Percentiles rank a stretch among this genome's conserved stretches.
Evolutionary conservation across 805 yeast genomes (phyloP).

Genomic region (Yamadazyma sp.): DNA sequence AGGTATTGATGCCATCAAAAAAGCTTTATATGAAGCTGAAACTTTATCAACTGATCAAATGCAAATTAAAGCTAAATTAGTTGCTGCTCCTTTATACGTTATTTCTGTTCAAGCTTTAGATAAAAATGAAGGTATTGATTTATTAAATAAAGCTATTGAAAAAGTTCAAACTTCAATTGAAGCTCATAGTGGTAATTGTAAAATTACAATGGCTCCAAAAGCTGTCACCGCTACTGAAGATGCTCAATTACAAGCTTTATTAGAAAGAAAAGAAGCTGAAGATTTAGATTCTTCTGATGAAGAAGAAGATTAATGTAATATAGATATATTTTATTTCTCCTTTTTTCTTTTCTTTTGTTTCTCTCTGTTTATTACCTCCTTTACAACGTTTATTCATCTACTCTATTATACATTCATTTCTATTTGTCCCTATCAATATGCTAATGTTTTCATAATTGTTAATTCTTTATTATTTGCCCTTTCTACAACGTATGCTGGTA

Average conservation of each 20-base stretch:
- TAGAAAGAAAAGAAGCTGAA: conserved; percentile 90
- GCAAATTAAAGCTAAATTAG: conserved; percentile 90
- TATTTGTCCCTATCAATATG: conserved; percentile 11
- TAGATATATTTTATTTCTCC: conserved; percentile 2
- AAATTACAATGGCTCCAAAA: conserved; percentile 96
- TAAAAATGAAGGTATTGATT: conserved; percentile 81
- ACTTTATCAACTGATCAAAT: conserved; percentile 74
- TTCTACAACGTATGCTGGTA: conserved; percentile 37
- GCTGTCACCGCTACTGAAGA: conserved; percentile 98
- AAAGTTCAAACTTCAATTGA: conserved; percentile 69
- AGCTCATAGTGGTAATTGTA: conserved; percentile 78
- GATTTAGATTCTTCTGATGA: conserved; percentile 82
- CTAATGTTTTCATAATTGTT: conserved; percentile 26
- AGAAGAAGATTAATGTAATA: conserved; percentile 39
- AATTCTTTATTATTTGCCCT: conserved; percentile 37
- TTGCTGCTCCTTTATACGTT: conserved; percentile 96
- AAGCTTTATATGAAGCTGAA: conserved; percentile 86
- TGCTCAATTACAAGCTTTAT: conserved; percentile 92
- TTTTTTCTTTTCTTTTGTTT: not conserved
- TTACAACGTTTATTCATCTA: not conserved
- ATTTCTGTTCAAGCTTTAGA: conserved; percentile 90
- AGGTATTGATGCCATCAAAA: conserved; percentile 95
- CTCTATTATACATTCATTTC: not conserved
- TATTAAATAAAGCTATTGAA: conserved; percentile 75
- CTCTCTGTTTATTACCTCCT: not conserved